These are phyloP conservation scores for Ophiostoma quercus DNA, from an alignment of 2,329 filamentous ascomycete species.

Conservation along the genomic window DNA sequence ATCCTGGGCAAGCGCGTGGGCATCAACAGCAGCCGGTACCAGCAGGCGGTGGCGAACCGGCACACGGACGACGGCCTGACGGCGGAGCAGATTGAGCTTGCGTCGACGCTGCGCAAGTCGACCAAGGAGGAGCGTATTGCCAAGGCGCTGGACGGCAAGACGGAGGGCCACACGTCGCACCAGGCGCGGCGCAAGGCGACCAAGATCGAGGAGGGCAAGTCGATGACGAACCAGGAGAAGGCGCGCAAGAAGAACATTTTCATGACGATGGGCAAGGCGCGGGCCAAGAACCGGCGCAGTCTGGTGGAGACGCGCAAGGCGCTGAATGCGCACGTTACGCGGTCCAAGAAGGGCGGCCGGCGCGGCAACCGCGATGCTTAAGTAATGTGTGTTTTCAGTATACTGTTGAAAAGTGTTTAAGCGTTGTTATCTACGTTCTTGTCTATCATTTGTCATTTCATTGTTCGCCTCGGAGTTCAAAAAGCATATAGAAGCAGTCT, in stretches of 20 bases:
- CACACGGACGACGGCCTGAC: conserved; percentile 86
- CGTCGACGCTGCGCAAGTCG: conserved; percentile 71
- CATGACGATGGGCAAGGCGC: conserved; percentile 96
- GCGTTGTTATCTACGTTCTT: not conserved
- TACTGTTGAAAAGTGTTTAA: not conserved
- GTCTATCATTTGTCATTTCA: too few species aligned
- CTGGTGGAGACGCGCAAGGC: conserved; percentile 78
- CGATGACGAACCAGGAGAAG: conserved; percentile 96
- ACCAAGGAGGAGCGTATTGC: conserved; percentile 88
- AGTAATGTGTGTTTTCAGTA: not conserved
- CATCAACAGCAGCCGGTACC: conserved; percentile 38
- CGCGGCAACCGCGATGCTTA: conserved; percentile 58
- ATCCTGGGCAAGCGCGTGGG: conserved; percentile 40
- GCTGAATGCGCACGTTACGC: conserved; percentile 72
- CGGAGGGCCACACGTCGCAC: conserved; percentile 78
- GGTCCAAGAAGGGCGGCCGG: conserved; percentile 77
- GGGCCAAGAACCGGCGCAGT: conserved; percentile 91
- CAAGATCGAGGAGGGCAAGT: conserved; percentile 87
- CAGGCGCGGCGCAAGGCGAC: conserved; percentile 79
- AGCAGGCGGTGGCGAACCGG: conserved; percentile 49
- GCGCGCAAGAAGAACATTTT: conserved; percentile 95
- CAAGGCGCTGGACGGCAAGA: conserved; percentile 75
- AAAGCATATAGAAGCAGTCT: conserved; percentile 9
- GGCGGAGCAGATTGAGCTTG: conserved; percentile 84
- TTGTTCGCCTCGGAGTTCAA: not conserved